Percentiles rank a stretch among this genome's conserved stretches.
These are phyloP conservation scores for Paradendryphiella salina DNA, from an alignment of 2,329 filamentous ascomycete genomes.

Conservation along the genomic window DNA sequence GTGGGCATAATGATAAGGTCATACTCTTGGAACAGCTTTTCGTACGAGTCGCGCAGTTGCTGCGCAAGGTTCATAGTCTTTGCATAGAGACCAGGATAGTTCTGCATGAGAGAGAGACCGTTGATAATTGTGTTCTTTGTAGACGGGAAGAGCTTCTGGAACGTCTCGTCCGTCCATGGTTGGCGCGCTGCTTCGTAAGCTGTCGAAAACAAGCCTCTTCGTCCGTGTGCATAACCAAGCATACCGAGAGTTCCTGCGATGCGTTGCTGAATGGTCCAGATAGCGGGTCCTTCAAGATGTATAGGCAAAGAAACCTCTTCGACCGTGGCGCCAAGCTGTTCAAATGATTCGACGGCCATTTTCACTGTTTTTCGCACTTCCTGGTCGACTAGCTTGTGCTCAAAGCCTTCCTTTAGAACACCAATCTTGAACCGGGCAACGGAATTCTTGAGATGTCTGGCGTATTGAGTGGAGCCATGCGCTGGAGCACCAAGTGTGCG, in stretches of 20 bases:
- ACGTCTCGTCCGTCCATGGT: conserved; percentile 55
- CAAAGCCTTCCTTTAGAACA: conserved; percentile 33
- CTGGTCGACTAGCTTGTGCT: conserved; percentile 40
- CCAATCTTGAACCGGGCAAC: conserved; percentile 33
- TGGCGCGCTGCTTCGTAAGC: conserved; percentile 51
- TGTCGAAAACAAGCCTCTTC: conserved; percentile 27
- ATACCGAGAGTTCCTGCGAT: conserved; percentile 53
- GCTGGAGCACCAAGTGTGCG: conserved; percentile 33
- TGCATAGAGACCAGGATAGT: conserved; percentile 46
- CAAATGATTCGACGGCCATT: conserved; percentile 47
- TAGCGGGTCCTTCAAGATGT: conserved; percentile 47
- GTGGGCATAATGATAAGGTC: conserved; percentile 52
- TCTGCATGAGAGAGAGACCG: conserved; percentile 46
- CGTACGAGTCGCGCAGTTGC: conserved; percentile 47
- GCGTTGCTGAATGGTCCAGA: conserved; percentile 46
- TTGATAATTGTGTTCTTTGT: conserved; percentile 55
- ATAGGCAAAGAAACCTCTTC: conserved; percentile 35
- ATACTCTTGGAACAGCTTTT: conserved; percentile 41
- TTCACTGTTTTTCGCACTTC: conserved; percentile 49
- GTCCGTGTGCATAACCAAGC: conserved; percentile 27
- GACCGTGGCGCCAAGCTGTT: conserved; percentile 54
- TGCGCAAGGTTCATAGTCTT: conserved; percentile 50
- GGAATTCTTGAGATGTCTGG: conserved; percentile 16
- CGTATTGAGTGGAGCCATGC: conserved; percentile 30
- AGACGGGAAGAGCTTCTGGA: conserved; percentile 53